These are phyloP conservation scores for Calonectria pteridis DNA, from an alignment of 2,329 filamentous ascomycete genomes.

Conservation along the genomic window DNA sequence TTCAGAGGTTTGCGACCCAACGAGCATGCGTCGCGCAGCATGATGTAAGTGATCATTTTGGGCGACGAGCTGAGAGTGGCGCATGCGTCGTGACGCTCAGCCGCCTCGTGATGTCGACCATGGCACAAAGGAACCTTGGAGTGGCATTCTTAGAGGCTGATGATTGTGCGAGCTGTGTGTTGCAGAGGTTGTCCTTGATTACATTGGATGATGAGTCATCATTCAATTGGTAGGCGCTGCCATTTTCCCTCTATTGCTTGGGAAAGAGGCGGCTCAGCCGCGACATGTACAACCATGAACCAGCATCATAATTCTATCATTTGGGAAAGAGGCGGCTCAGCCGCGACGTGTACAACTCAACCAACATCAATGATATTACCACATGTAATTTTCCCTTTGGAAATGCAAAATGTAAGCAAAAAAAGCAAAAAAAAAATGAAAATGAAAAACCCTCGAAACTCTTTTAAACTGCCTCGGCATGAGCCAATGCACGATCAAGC, in stretches of 20 bases:
- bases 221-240: not conserved
- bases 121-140: not conserved
- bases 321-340: not conserved
- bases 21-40: not conserved
- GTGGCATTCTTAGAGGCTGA: not conserved
- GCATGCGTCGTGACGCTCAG: not conserved
- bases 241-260: not conserved
- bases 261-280: not conserved
- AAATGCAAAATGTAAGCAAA: too few relatives aligned
- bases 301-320: not conserved
- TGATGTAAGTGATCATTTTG: not conserved
- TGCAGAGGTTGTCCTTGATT: not conserved
- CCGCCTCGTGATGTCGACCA: not conserved
- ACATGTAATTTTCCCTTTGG: not conserved
- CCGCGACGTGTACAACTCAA: not conserved
- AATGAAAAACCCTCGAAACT: not conserved
- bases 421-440: too few relatives aligned
- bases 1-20: not conserved
- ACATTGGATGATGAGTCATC: not conserved
- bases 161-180: too few relatives aligned
- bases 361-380: not conserved
- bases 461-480: not conserved
- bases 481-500: not conserved
- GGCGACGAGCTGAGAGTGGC: not conserved
- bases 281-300: not conserved